These are phyloP conservation scores for Didymella arachidicola DNA, from an alignment of 2,329 filamentous ascomycete species.

Conservation along the genomic window DNA sequence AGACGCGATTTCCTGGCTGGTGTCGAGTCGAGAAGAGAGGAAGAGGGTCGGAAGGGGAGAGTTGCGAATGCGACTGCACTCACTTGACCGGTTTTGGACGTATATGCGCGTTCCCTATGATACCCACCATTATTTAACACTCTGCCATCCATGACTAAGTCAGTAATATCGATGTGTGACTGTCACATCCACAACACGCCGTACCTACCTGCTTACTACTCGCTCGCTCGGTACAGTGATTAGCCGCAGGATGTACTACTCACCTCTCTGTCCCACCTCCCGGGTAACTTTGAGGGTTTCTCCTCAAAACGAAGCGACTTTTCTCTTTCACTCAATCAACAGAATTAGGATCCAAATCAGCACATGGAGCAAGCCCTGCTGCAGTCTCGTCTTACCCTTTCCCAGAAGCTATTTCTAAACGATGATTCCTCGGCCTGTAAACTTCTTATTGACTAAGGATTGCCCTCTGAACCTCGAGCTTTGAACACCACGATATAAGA, in stretches of 20 bases:
- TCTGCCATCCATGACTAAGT: neutral
- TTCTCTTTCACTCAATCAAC: too few relatives aligned
- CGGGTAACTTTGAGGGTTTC: too few relatives aligned
- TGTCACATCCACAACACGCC: neutral
- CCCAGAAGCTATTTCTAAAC: too few relatives aligned
- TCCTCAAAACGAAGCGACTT: too few relatives aligned
- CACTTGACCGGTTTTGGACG: neutral
- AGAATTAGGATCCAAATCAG: too few relatives aligned
- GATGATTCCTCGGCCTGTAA: too few relatives aligned
- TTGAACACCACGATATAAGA: too few relatives aligned
- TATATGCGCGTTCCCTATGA: neutral
- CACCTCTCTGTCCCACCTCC: too few relatives aligned
- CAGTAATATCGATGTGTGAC: neutral
- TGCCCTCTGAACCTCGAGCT: too few relatives aligned
- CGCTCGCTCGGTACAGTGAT: neutral
- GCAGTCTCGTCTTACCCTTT: too few relatives aligned
- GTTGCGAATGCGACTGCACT: constrained; percentile 25
- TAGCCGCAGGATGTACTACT: neutral
- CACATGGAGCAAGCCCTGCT: too few relatives aligned
- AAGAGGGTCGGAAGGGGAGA: constrained; percentile 62
- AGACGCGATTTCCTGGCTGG: constrained; percentile 69
- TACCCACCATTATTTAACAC: neutral
- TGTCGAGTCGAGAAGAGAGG: constrained; percentile 64
- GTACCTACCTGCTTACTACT: neutral
- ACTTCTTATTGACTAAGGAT: too few relatives aligned